Percentiles rank a stretch among this genome's conserved stretches.
Evolutionary conservation across 352 stramenopile species (phyloP).

Genomic region (Phytophthora ohioensis): DNA sequence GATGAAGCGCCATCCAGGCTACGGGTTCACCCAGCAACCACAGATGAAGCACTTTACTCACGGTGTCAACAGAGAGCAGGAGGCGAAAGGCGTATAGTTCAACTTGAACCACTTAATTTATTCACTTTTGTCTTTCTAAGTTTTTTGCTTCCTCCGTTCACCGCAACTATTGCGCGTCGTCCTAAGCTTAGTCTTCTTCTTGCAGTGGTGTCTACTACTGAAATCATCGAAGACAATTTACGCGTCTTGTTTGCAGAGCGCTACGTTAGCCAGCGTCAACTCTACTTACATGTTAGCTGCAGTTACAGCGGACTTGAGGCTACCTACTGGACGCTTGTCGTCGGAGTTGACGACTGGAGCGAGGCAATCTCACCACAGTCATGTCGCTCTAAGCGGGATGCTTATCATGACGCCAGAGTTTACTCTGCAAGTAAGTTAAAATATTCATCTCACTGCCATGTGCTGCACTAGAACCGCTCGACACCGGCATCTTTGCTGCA

Average conservation of each 20-base stretch:
- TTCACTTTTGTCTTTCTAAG: slow-evolving; percentile 34
- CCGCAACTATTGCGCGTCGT: slow-evolving; percentile 8
- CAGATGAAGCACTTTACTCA: slow-evolving; percentile 27
- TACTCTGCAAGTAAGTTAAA: slow-evolving; percentile 18
- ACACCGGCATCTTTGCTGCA: slow-evolving; percentile 1
- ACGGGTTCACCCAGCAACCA: slow-evolving; percentile 13
- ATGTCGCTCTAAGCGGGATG: slow-evolving; percentile 11
- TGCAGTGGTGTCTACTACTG: slow-evolving; percentile 16
- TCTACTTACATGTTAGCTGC: not conserved
- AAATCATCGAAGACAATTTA: slow-evolving; percentile 22
- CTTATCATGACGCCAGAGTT: slow-evolving; percentile 17
- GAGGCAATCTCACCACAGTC: not conserved
- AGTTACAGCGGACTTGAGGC: slow-evolving; percentile 4
- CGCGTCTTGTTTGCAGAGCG: slow-evolving; percentile 18
- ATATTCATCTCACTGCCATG: slow-evolving; percentile 17
- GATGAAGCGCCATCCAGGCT: slow-evolving; percentile 34
- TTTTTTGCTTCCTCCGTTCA: not conserved
- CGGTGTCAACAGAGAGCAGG: slow-evolving; percentile 28
- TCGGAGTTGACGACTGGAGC: slow-evolving; percentile 24
- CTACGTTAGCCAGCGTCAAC: slow-evolving; percentile 6
- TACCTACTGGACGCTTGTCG: slow-evolving; percentile 14
- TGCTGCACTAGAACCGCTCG: slow-evolving; percentile 14
- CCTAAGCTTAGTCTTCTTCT: not conserved
- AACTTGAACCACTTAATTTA: slow-evolving; percentile 43
- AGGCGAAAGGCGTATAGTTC: slow-evolving; percentile 31